Conservation (phyloP, 805 yeast species). For the Barnettozyma sucrosica region DNA sequence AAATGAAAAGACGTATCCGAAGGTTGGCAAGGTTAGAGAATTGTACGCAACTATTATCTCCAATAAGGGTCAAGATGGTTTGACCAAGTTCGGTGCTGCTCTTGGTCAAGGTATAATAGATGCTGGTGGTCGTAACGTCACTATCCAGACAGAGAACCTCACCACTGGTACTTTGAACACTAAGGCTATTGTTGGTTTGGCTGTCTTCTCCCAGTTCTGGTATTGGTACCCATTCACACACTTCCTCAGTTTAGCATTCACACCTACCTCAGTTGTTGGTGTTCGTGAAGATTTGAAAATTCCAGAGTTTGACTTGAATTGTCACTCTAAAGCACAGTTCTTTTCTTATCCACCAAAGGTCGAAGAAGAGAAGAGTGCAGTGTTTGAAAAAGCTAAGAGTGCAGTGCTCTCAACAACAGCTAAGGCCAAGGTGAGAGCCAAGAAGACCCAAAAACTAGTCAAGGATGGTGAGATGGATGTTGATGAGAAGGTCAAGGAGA, state of each 20-base stretch:
- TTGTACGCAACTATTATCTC: constrained; percentile 68
- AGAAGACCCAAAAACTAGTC: constrained; percentile 49
- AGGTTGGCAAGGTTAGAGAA: constrained; percentile 72
- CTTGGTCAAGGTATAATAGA: constrained; percentile 95
- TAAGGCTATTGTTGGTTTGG: constrained; percentile 87
- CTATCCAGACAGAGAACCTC: constrained; percentile 80
- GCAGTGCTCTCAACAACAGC: constrained; percentile 94
- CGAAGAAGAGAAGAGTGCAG: constrained; percentile 73
- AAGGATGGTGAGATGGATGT: constrained; percentile 44
- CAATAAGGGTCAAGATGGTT: constrained; percentile 90
- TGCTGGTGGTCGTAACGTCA: constrained; percentile 98
- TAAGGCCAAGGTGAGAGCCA: constrained; percentile 89
- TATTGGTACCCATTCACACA: constrained; percentile 98
- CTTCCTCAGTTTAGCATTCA: constrained; percentile 83
- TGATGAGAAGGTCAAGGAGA: constrained; percentile 29
- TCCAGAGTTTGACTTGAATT: constrained; percentile 76
- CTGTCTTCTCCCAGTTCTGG: constrained; percentile 92
- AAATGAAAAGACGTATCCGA: constrained; percentile 76
- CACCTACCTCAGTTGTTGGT: constrained; percentile 88
- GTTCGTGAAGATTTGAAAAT: constrained; percentile 79
- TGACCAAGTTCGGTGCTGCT: constrained; percentile 97
- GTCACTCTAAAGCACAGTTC: constrained; percentile 71
- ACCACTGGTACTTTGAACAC: constrained; percentile 88
- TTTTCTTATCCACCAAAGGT: constrained; percentile 88
- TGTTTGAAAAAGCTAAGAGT: constrained; percentile 82